Evolutionary conservation across 306 rosid genomes (phyloP).

Genomic region (Medicago ruthenica): DNA sequence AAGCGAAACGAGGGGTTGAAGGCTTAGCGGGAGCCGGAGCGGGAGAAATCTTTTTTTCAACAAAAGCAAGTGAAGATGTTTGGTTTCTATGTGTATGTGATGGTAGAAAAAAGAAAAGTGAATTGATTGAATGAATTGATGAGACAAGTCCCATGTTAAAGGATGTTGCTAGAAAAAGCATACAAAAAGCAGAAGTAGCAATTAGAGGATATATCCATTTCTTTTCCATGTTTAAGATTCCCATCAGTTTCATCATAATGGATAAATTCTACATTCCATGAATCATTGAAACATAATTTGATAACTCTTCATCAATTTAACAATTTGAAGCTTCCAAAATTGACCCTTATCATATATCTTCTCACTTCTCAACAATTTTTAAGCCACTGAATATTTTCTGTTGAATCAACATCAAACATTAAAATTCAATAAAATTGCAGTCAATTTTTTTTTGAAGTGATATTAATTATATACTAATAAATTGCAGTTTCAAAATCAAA

Average conservation of each 20-base stretch:
- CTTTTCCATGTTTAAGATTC: conserved; percentile 70
- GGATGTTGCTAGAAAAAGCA: conserved; percentile 72
- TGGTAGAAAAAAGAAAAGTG: conserved; percentile 74
- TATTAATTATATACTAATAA: neutral
- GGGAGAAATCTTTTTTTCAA: conserved; percentile 55
- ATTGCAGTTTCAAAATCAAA: conserved; percentile 39
- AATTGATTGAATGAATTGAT: conserved; percentile 69
- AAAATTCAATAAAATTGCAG: conserved; percentile 31
- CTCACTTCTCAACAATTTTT: conserved; percentile 20
- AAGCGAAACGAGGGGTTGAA: conserved; percentile 75
- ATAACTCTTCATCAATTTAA: conserved; percentile 23
- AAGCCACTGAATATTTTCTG: conserved; percentile 40
- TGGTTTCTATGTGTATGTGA: conserved; percentile 52
- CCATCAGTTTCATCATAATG: conserved; percentile 54
- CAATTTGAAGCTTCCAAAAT: neutral
- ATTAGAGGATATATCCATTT: conserved; percentile 83
- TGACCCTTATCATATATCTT: conserved; percentile 20
- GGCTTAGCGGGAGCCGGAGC: conserved; percentile 50
- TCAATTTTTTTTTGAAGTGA: neutral
- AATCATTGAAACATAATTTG: conserved; percentile 6
- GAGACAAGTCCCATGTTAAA: conserved; percentile 76
- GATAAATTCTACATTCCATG: conserved; percentile 44
- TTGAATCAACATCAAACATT: conserved; percentile 52
- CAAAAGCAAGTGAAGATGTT: conserved; percentile 40
- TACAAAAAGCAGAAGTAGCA: conserved; percentile 61